These are phyloP conservation scores for Amanita muscaria DNA, from an alignment of 768 basidiomycete species.

Conservation along the genomic window DNA sequence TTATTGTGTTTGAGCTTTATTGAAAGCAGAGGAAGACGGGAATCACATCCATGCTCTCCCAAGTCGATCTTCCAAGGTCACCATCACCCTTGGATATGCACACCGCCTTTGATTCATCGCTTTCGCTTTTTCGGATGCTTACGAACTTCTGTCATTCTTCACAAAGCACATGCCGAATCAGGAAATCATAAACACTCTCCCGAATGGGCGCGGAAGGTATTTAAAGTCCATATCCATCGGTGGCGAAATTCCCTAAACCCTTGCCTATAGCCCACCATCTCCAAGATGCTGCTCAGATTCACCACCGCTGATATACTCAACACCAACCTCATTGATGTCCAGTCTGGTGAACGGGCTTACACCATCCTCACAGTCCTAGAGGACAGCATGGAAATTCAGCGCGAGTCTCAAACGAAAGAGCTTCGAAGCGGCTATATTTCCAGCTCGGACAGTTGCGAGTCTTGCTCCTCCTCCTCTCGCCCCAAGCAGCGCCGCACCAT, in stretches of 20 bases:
- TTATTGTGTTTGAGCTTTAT: too few species aligned
- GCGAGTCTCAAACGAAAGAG: not conserved
- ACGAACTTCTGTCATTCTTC: not conserved
- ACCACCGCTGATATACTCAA: constrained; percentile 51
- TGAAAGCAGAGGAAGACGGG: too few species aligned
- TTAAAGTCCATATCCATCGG: constrained; percentile 12
- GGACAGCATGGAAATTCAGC: constrained; percentile 3
- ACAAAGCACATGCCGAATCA: constrained; percentile 39
- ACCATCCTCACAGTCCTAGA: constrained; percentile 36
- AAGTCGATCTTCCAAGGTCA: too few species aligned
- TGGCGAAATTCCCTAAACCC: not conserved
- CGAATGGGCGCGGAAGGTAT: constrained; percentile 21
- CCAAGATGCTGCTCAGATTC: constrained; percentile 50
- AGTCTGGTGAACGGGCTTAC: constrained; percentile 40
- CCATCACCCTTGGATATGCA: not conserved
- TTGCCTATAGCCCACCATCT: too few species aligned
- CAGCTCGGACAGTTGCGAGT: constrained; percentile 11
- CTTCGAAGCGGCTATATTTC: constrained; percentile 9
- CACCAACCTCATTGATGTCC: constrained; percentile 41
- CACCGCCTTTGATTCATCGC: not conserved
- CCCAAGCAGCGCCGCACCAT: constrained; percentile 27
- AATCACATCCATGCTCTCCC: not conserved
- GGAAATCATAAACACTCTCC: constrained; percentile 35
- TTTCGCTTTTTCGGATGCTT: not conserved
- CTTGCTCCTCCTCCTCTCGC: constrained; percentile 9